Base-by-base conservation (phyloP, 2,329 filamentous ascomycete species). In the Coniochaeta sp. region DNA sequence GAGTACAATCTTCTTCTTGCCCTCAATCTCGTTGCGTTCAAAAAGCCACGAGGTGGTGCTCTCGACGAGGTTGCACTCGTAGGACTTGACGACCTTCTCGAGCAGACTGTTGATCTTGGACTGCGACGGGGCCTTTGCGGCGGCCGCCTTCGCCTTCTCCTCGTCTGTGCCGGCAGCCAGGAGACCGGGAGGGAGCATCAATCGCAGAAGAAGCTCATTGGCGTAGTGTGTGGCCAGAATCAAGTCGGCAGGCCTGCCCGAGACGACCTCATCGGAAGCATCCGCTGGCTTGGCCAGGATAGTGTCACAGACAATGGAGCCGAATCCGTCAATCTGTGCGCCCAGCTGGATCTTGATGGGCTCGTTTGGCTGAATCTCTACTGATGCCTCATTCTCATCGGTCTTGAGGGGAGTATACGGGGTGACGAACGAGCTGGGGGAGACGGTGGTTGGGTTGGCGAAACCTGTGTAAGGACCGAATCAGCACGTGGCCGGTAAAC, bases 11-110 rank as follows among this genome's bases (percentile, higher is more conserved):
- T 97, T 98, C 88, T 97, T 97, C 82, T 89, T 74, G 70, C 90
- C 90, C 81, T 99, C 95, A 65, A 99, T 98, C 77, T 99, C 95
- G 77, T 98, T 96, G 74, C 90, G 90, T 72, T 91, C 92, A 74
- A 99, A 98, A 63, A 91, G 79, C 93, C 95, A 99, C 71, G 91
- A 96, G 50, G 95, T 99, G 64, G 95, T 99, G 83, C 93, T 96
- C 84, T 99, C 95, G 60, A 99, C 91, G 28, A 98, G 79, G 74
- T 88, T 96, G 82, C 90, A 93, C 63, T 91, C 93, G 77, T 96
- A 99, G 68, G 85, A 83, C 80, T 96, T 92, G 72, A 88, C 90
- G 54, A 98, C 85, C 83, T 95, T 97, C 78, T 97, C 92, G 58
- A 99, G 80, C 64, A 98, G 80, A 68, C 84, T 82, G 65, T 89